Conservation (phyloP, 352 stramenopile species). For the Phytophthora citricola region DNA sequence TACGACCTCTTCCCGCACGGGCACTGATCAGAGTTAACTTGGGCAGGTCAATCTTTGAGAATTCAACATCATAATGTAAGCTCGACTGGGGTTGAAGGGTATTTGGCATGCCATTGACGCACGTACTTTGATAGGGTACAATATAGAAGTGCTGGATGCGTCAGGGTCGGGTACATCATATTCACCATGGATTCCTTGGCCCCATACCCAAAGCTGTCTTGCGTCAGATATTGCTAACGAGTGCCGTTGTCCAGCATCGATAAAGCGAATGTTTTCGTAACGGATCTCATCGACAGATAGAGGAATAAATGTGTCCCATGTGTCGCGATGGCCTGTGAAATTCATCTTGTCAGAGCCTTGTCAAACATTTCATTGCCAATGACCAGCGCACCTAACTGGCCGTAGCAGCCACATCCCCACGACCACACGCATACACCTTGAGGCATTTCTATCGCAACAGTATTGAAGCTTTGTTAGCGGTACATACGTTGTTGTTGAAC, state of each 20-base stretch:
- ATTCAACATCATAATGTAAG: not conserved
- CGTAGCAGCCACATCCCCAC: constrained; percentile 69
- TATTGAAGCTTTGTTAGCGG: not conserved
- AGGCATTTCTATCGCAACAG: constrained; percentile 48
- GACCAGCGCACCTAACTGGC: constrained; percentile 60
- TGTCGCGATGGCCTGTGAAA: constrained; percentile 69
- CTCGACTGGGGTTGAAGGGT: not conserved
- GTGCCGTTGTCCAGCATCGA: constrained; percentile 75
- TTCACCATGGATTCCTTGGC: constrained; percentile 67
- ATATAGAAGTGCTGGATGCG: constrained; percentile 51
- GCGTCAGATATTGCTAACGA: constrained; percentile 74
- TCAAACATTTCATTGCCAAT: not conserved
- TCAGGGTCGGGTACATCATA: constrained; percentile 52
- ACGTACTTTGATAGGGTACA: constrained; percentile 61
- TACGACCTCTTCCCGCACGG: constrained; percentile 63
- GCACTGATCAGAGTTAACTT: constrained; percentile 63
- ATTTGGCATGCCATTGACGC: not conserved
- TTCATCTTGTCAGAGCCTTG: not conserved
- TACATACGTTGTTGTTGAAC: not conserved
- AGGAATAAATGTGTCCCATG: constrained; percentile 67
- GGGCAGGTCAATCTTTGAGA: constrained; percentile 51
- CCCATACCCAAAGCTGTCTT: constrained; percentile 77
- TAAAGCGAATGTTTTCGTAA: constrained; percentile 55
- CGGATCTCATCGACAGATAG: constrained; percentile 74
- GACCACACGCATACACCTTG: constrained; percentile 74